These are phyloP conservation scores for Oldenlandia corymbosa DNA, from an alignment of 257 asterid species.

Conservation along the genomic window DNA sequence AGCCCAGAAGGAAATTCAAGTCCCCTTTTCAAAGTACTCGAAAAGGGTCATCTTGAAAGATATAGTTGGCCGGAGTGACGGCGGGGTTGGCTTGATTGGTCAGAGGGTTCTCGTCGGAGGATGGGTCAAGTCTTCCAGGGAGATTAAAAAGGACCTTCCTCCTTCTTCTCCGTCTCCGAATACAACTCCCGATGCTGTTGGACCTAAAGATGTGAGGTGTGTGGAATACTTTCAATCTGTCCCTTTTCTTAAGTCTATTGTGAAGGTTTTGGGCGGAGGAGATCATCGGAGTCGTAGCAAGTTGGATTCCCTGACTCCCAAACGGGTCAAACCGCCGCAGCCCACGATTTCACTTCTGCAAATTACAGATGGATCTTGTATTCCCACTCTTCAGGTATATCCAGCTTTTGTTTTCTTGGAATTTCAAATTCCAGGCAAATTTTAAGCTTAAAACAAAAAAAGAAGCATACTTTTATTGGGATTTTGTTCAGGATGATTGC, in stretches of 20 bases:
- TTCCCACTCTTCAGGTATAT: slow-evolving; percentile 51
- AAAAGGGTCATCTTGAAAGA: slow-evolving; percentile 55
- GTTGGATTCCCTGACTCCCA: slow-evolving; percentile 37
- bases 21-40: slow-evolving; percentile 45
- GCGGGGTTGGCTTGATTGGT: slow-evolving; percentile 51
- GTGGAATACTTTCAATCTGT: slow-evolving; percentile 55
- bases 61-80: slow-evolving; percentile 44
- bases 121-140: slow-evolving; percentile 82
- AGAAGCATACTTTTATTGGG: background rate
- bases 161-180: slow-evolving; percentile 14
- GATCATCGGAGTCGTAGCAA: slow-evolving; percentile 47
- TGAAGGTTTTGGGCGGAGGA: slow-evolving; percentile 53
- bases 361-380: slow-evolving; percentile 74
- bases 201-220: slow-evolving; percentile 48
- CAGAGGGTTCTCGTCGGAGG: slow-evolving; percentile 69
- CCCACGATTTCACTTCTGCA: slow-evolving; percentile 50
- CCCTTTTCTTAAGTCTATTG: slow-evolving; percentile 50
- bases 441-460: too few species aligned
- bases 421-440: too few species aligned
- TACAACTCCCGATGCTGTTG: slow-evolving; percentile 16
- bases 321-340: slow-evolving; percentile 53
- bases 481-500: background rate
- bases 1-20: slow-evolving; percentile 28
- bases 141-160: slow-evolving; percentile 45
- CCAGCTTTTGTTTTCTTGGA: background rate